These are phyloP conservation scores for Phoma sp. DNA, from an alignment of 2,329 filamentous ascomycete species.

Conservation along the genomic window DNA sequence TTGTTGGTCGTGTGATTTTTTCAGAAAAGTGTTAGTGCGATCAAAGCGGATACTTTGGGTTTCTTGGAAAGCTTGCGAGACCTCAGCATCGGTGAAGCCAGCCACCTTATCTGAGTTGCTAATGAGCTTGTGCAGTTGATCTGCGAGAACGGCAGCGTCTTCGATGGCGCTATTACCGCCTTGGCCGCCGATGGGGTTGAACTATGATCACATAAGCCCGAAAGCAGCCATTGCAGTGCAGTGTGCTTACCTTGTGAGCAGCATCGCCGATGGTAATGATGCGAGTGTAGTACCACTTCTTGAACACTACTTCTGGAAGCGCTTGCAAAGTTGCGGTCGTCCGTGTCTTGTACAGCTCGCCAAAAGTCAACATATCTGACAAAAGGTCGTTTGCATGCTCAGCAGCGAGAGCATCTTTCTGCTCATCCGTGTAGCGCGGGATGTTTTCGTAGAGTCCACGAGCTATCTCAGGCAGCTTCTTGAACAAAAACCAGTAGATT, in stretches of 20 bases:
- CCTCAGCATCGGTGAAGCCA: no score
- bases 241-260: constrained; percentile 46
- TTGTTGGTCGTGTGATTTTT: neutral
- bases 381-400: neutral
- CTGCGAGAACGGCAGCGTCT: constrained; percentile 46
- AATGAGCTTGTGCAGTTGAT: constrained; percentile 27
- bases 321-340: constrained; percentile 24
- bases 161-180: constrained; percentile 54
- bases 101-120: neutral
- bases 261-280: constrained; percentile 35
- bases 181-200: constrained; percentile 38
- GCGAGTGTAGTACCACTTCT: constrained; percentile 50
- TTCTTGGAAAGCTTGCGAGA: neutral
- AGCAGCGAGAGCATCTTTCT: neutral
- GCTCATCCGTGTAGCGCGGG: neutral
- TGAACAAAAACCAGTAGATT: constrained; percentile 42
- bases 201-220: constrained; percentile 1
- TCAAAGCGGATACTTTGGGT: neutral
- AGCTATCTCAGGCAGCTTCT: neutral
- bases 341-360: constrained; percentile 28
- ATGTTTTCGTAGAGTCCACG: neutral
- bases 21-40: neutral
- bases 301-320: constrained; percentile 47
- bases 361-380: neutral
- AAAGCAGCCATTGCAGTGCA: constrained; percentile 1